phyloP scores from a whole-genome alignment of 495 filamentous ascomycete genomes.

The Tuber indicum region DNA sequence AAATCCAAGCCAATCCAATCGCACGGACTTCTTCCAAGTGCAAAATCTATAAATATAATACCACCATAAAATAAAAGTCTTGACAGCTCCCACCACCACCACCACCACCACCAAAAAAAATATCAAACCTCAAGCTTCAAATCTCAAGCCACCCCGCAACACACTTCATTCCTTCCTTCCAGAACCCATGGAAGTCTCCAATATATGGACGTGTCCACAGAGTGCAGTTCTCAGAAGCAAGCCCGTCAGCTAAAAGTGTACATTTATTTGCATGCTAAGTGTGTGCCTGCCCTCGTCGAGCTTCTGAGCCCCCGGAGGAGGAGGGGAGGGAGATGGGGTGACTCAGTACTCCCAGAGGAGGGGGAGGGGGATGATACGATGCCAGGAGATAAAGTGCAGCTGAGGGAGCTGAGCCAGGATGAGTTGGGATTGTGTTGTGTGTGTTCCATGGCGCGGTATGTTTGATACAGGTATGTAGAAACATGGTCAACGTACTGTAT shows the following conservation, averaged over 20 bases:
- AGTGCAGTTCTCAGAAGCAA: background rate
- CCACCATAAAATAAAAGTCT: background rate
- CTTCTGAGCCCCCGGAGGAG: background rate
- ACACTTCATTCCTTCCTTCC: background rate
- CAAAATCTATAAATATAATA: background rate
- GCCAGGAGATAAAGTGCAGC: no score
- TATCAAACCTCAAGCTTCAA: background rate
- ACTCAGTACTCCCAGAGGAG: background rate
- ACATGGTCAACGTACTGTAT: no score
- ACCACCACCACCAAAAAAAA: no score
- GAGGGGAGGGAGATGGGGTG: background rate
- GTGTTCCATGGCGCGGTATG: background rate
- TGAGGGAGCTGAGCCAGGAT: background rate
- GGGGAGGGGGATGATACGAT: no score
- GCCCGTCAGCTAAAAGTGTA: background rate
- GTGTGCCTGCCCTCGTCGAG: background rate
- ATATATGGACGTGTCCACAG: background rate
- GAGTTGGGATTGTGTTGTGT: background rate
- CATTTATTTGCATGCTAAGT: background rate
- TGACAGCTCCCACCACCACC: background rate
- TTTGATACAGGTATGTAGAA: background rate
- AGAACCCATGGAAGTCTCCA: background rate
- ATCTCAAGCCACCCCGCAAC: background rate
- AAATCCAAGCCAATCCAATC: background rate
- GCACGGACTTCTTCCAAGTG: background rate